A percentile compares a stretch with the other conserved stretches of the same genome.
Evolutionary conservation across 768 basidiomycete species (phyloP).

Genomic region (Phylloporus sp.): DNA sequence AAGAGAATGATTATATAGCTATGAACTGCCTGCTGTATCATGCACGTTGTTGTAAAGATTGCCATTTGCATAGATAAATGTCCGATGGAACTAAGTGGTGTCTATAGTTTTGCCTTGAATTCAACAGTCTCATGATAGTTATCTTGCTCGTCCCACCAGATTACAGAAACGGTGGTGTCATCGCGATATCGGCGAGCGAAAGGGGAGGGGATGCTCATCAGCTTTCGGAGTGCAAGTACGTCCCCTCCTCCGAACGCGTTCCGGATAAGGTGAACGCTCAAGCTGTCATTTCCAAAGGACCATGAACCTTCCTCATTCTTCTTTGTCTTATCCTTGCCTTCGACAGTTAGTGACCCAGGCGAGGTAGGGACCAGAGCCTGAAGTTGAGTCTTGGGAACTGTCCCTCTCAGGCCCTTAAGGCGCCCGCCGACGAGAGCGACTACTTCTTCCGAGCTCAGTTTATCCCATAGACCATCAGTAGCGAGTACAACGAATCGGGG

Average conservation of each 20-base stretch:
- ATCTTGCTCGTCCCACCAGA: slow-evolving; percentile 76
- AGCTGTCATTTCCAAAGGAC: slow-evolving; percentile 76
- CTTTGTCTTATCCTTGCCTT: slow-evolving; percentile 52
- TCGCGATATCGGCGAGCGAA: slow-evolving; percentile 73
- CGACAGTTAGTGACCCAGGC: slow-evolving; percentile 48
- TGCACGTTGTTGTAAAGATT: slow-evolving; percentile 6
- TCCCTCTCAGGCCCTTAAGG: slow-evolving; percentile 65
- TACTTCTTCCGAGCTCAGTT: slow-evolving; percentile 75
- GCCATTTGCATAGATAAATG: not conserved
- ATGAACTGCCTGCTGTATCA: slow-evolving; percentile 10
- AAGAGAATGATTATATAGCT: slow-evolving; percentile 35
- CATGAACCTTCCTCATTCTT: slow-evolving; percentile 47
- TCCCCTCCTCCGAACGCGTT: slow-evolving; percentile 92
- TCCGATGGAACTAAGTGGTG: not conserved
- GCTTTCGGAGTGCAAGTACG: slow-evolving; percentile 46
- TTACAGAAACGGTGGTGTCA: slow-evolving; percentile 79
- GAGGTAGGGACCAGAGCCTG: slow-evolving; percentile 50
- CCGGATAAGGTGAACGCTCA: slow-evolving; percentile 78
- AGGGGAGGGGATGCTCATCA: slow-evolving; percentile 81
- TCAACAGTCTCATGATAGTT: slow-evolving; percentile 32
- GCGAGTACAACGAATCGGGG: slow-evolving; percentile 81
- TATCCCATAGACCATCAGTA: slow-evolving; percentile 81
- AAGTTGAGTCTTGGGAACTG: slow-evolving; percentile 54
- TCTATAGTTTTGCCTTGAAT: slow-evolving; percentile 49
- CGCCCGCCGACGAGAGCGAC: slow-evolving; percentile 84